Base-by-base conservation (phyloP, 768 basidiomycete genomes). In the Mycena leptocephala region DNA sequence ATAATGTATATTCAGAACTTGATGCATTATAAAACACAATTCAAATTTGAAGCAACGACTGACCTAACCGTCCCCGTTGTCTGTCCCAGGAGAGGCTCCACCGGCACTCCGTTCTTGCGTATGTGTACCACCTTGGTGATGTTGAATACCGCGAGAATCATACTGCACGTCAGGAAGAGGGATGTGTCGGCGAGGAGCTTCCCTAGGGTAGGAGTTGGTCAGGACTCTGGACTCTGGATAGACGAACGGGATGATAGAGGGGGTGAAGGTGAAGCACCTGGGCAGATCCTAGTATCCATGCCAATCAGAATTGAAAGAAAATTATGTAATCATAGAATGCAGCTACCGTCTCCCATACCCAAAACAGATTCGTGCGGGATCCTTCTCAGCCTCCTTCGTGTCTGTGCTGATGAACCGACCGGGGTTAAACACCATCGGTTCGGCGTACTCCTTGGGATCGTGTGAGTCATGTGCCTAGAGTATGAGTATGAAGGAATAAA, bases 311-410 rank as follows among this genome's bases (percentile, higher is more conserved):
- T 10, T 16, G 18, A 16, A 37, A 18, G 72, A 8, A 53, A 43
- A 64, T 14, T 48, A 24, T 9, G 39, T 33, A 14, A 28, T 20
- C 7, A 7, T 53, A 30, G 28, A 41, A 58, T 35, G 32, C 39
- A 41, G 62, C 39, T 32, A 81, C 82, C 89, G 82, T 78, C 90
- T 78, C 28, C 90, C 90, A 67, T 87, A 90, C 5, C 90, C 90
- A 68, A 90, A 90, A 61, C 85, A 86, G 33, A 86, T 81, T 10
- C 80, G 80, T 20, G 83, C 81, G 2, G 87, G 84, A 76, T 88
- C 87, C 4, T 35, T 43, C 56, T 87, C 84, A 2, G 85, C 81
- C 20, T 46, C 24, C 26, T 65, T 55, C 16, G 58, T 62, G 8
- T 75, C 66, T 3, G 35, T 55, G 1, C 6, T 5, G 6, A 81